A percentile compares a stretch with the other conserved stretches of the same genome.
Conservation (phyloP, 2,329 filamentous ascomycete species). For the Malbranchea cinnamomea region DNA sequence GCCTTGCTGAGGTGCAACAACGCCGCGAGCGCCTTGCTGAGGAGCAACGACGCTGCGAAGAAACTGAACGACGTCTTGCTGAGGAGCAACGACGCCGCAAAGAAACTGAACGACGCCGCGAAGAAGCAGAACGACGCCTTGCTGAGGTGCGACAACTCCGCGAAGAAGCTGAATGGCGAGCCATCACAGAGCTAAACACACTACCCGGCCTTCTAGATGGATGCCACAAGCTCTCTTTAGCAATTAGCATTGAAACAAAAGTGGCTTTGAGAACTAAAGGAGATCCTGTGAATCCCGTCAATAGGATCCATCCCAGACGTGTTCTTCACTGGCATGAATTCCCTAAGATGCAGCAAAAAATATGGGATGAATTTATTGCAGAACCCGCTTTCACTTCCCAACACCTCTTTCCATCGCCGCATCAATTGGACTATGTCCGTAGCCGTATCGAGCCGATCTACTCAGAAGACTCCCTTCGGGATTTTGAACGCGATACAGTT, state of each 20-base stretch:
- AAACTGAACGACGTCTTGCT: background rate
- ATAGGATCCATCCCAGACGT: conserved; percentile 6
- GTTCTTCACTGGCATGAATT: conserved; percentile 8
- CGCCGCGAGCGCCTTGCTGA: too few relatives aligned
- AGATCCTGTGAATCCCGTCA: conserved; percentile 8
- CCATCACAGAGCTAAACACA: conserved; percentile 4
- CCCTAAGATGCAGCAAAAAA: conserved; percentile 1
- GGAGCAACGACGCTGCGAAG: conserved; percentile 1
- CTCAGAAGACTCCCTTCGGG: conserved; percentile 21
- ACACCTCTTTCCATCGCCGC: conserved; percentile 7
- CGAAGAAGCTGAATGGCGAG: conserved; percentile 4
- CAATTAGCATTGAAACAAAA: conserved; percentile 8
- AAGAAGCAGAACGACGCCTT: conserved; percentile 3
- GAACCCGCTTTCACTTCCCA: conserved; percentile 5
- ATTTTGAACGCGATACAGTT: conserved; percentile 22
- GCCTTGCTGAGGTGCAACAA: too few relatives aligned
- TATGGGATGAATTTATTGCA: conserved; percentile 7
- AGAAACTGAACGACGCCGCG: background rate
- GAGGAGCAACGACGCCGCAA: conserved; percentile 3
- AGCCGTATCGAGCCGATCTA: conserved; percentile 18
- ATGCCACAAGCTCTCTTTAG: conserved; percentile 8
- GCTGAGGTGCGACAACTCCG: too few relatives aligned
- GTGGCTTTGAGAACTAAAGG: conserved; percentile 9
- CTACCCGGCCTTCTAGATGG: conserved; percentile 3
- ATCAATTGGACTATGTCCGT: conserved; percentile 8